phyloP scores from a whole-genome alignment of 2,329 filamentous ascomycete genomes.

The Rutstroemia sp. region DNA sequence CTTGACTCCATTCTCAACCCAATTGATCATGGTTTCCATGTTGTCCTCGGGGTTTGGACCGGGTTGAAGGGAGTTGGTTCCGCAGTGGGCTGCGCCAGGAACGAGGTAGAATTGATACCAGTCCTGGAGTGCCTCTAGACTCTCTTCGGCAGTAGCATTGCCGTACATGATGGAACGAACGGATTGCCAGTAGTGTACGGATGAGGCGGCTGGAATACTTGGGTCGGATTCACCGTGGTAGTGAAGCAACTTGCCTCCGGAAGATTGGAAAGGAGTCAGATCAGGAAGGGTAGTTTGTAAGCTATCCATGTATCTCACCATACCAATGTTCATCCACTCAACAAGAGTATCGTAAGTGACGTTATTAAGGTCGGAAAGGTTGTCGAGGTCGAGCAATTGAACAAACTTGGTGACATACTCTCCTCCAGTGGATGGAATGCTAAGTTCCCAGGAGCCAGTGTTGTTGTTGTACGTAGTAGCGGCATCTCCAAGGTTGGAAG shows the following conservation, averaged over 20 bases:
- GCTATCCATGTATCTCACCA: slow-evolving; percentile 41
- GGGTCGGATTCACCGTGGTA: slow-evolving; percentile 51
- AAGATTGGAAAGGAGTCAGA: slow-evolving; percentile 39
- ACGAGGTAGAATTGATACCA: slow-evolving; percentile 50
- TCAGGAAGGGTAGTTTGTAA: slow-evolving; percentile 48
- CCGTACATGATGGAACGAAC: slow-evolving; percentile 45
- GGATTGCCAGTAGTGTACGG: slow-evolving; percentile 47
- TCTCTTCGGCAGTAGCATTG: slow-evolving; percentile 31
- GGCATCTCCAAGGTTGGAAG: slow-evolving; percentile 7
- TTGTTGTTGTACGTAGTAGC: background rate
- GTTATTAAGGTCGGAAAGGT: slow-evolving; percentile 35
- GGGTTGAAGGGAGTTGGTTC: slow-evolving; percentile 37
- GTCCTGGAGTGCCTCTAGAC: slow-evolving; percentile 36
- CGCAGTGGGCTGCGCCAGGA: slow-evolving; percentile 46
- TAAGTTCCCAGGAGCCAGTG: slow-evolving; percentile 27
- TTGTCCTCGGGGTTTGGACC: slow-evolving; percentile 42
- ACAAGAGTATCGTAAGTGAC: slow-evolving; percentile 50
- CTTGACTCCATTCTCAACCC: slow-evolving; percentile 48
- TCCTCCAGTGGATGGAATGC: slow-evolving; percentile 29
- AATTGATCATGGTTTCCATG: slow-evolving; percentile 64
- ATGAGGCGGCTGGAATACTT: slow-evolving; percentile 44
- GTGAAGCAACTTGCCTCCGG: slow-evolving; percentile 49
- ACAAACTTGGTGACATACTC: slow-evolving; percentile 37
- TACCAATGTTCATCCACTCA: slow-evolving; percentile 44
- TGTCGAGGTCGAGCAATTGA: slow-evolving; percentile 33